Evolutionary conservation across 257 asterid genomes (phyloP).

Genomic region (Eustoma russellianum): DNA sequence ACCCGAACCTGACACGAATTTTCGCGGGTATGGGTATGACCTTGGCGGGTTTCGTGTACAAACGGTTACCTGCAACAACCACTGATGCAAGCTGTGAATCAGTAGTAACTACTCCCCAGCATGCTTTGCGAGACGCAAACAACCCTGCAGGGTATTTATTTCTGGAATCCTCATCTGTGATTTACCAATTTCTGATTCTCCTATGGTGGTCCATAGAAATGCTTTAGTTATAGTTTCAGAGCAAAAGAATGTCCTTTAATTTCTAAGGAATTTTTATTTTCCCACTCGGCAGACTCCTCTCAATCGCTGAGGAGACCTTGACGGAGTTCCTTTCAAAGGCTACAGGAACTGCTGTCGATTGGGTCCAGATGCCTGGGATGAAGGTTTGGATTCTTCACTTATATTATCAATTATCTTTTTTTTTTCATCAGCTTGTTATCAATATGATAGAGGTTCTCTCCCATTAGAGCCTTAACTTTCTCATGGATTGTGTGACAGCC

Average conservation of each 20-base stretch:
- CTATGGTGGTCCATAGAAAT: background rate
- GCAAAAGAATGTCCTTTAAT: background rate
- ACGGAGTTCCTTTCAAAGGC: slow-evolving; percentile 99
- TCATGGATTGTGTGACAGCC: slow-evolving; percentile 47
- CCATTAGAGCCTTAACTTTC: slow-evolving; percentile 7
- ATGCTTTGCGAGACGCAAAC: slow-evolving; percentile 67
- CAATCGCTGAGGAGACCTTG: slow-evolving; percentile 97
- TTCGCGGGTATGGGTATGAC: no score
- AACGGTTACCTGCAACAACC: slow-evolving; percentile 40
- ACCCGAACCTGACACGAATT: no score
- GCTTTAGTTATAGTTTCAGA: background rate
- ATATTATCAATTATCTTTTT: background rate
- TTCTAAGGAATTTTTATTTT: slow-evolving; percentile 4
- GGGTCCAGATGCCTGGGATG: slow-evolving; percentile 99
- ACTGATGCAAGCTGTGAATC: slow-evolving; percentile 86
- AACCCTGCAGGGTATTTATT: slow-evolving; percentile 92
- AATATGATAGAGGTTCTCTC: background rate
- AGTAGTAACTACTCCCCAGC: slow-evolving; percentile 76
- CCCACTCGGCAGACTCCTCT: slow-evolving; percentile 59
- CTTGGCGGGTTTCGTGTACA: no score
- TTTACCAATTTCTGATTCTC: background rate
- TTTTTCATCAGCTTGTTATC: background rate
- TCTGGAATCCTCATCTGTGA: slow-evolving; percentile 1
- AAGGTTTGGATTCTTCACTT: slow-evolving; percentile 40
- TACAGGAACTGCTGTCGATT: slow-evolving; percentile 99